Conservation (phyloP, 768 basidiomycete genomes). For the Mycena chlorophos region DNA sequence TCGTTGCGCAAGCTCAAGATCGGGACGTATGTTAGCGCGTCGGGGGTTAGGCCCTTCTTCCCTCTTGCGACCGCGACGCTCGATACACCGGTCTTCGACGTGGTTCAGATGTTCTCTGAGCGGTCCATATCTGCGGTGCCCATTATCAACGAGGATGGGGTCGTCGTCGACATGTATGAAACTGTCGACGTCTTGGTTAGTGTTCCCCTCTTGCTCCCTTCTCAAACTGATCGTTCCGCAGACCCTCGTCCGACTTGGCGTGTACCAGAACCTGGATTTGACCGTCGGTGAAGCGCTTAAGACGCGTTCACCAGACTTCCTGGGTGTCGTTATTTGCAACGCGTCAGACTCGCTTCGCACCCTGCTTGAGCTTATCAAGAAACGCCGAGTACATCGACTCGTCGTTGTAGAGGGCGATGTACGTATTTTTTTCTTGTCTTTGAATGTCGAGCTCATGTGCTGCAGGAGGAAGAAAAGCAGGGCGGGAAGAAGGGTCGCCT, state of each 20-base stretch:
- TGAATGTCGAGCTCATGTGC: not conserved
- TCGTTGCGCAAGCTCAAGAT: constrained; percentile 86
- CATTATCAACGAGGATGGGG: constrained; percentile 88
- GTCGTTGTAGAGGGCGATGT: constrained; percentile 95
- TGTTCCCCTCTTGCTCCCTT: constrained; percentile 22
- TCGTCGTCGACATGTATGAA: constrained; percentile 95
- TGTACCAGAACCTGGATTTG: constrained; percentile 93
- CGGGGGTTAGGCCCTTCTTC: constrained; percentile 70
- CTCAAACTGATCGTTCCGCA: constrained; percentile 31
- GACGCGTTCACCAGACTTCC: constrained; percentile 92
- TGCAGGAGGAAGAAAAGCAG: constrained; percentile 73
- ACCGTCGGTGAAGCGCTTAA: constrained; percentile 90
- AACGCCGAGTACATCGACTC: constrained; percentile 89
- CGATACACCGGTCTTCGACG: constrained; percentile 91
- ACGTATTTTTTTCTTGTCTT: constrained; percentile 24
- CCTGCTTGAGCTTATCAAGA: constrained; percentile 87
- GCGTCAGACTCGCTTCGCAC: constrained; percentile 90
- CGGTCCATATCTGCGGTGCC: constrained; percentile 95
- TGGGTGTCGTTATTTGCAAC: constrained; percentile 94
- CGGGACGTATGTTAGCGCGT: constrained; percentile 82
- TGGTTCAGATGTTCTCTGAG: constrained; percentile 98
- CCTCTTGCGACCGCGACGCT: constrained; percentile 92
- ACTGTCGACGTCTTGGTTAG: constrained; percentile 97
- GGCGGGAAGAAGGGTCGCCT: constrained; percentile 84
- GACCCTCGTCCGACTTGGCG: constrained; percentile 93